Evolutionary conservation across 192 early-diverging fungal species (phyloP), one percentile per base, ranked within the genome.

Genomic region (Kappamyces sp.): DNA sequence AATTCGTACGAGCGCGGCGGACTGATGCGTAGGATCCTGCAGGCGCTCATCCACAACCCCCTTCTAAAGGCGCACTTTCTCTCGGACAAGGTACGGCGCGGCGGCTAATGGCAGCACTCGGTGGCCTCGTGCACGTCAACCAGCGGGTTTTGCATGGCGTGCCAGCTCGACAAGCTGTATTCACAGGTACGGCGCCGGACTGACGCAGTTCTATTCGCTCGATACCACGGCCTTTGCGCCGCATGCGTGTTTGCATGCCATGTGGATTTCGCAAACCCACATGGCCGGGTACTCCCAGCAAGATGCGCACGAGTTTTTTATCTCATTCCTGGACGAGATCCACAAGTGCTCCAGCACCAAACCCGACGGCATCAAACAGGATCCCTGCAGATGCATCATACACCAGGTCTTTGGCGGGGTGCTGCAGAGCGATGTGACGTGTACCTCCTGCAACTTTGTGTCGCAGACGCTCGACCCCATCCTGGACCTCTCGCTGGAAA

Each of bases 221-320:
- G 70, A 75, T n/a, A 79, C 69, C 40, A 60, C 66, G 44, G 92
- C 96, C 2, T 91, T 84, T 69, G 89, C 86, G 1, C 94, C 96
- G 2, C 78, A 85, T 48, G 64, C 77, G 46, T 91, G 97, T 49
- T 72, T 98, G 35, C 86, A 87, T 61, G 65, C 88, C 8, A 86
- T 98, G 79, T 98, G 96, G 96, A 79, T 86, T 64, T 83, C 87
- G 9, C 86, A 87, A 33, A 76, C 82, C 44, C 86, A 95, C 47
- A 71, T 98, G 35, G 93, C 96, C 12, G 88, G 92, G 5, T 94
- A 94, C 60, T 83, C 86, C 9, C 93, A 97, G 71, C 94, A 99
- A 67, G 94, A 97, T 59, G 93, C 94, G 1, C 96, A 99, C 67
- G 96, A 99, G 60, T 98, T 94, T 58, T 90, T 98, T 62, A 92